Conservation (phyloP, 768 basidiomycete genomes). For the Mycena amicta region DNA sequence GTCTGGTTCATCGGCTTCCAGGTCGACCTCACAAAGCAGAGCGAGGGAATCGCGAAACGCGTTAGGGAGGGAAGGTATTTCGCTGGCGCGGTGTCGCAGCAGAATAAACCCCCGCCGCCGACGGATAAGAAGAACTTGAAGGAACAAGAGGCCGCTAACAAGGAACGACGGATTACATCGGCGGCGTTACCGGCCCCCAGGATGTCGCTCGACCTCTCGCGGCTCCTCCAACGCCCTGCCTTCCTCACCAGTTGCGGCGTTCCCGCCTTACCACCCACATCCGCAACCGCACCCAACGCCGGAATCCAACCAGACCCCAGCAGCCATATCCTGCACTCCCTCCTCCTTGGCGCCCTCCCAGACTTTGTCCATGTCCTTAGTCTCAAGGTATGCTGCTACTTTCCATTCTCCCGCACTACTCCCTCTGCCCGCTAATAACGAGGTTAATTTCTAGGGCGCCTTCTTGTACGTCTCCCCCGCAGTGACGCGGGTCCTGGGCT, state of each 20-base stretch:
- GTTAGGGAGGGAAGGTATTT: slow-evolving; percentile 62
- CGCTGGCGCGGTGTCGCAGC: slow-evolving; percentile 1
- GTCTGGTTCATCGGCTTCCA: slow-evolving; percentile 95
- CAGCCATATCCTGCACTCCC: slow-evolving; percentile 53
- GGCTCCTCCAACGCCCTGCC: neutral
- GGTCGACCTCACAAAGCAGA: slow-evolving; percentile 88
- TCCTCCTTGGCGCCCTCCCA: slow-evolving; percentile 62
- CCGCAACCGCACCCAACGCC: slow-evolving; percentile 13
- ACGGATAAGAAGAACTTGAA: slow-evolving; percentile 1
- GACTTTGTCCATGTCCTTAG: slow-evolving; percentile 87
- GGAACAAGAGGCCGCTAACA: neutral
- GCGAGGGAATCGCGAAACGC: slow-evolving; percentile 78
- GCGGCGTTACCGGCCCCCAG: slow-evolving; percentile 7
- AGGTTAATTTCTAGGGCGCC: slow-evolving; percentile 62
- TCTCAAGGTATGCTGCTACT: slow-evolving; percentile 10
- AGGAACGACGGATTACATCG: slow-evolving; percentile 1
- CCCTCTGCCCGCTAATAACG: neutral
- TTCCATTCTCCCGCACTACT: neutral
- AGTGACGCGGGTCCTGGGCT: slow-evolving; percentile 78
- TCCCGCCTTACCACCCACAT: too few species aligned
- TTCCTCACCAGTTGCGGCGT: slow-evolving; percentile 14
- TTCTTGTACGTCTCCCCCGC: slow-evolving; percentile 93
- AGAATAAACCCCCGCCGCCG: neutral
- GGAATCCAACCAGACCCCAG: slow-evolving; percentile 30
- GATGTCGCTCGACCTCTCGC: slow-evolving; percentile 4